These are phyloP conservation scores for Naganishia antarctica DNA, from an alignment of 768 basidiomycete genomes.

Conservation along the genomic window DNA sequence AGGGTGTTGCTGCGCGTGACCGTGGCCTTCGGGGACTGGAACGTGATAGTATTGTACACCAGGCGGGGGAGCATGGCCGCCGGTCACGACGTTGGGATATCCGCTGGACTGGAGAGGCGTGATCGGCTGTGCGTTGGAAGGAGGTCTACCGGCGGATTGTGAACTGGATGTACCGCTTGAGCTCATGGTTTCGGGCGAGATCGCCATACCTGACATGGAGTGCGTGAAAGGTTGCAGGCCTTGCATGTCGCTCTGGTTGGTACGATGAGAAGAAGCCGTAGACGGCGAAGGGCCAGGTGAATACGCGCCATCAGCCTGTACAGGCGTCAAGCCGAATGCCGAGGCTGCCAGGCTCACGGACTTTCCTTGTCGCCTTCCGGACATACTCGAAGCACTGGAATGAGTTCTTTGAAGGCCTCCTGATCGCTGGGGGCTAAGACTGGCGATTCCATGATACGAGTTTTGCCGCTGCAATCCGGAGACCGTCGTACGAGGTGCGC, in stretches of 20 bases:
- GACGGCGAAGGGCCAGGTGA: conserved; percentile 35
- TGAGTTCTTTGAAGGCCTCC: conserved; percentile 37
- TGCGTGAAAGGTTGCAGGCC: conserved; percentile 37
- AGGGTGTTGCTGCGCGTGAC: conserved; percentile 7
- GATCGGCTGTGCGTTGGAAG: conserved; percentile 4
- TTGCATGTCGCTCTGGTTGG: conserved; percentile 34
- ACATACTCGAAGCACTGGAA: conserved; percentile 29
- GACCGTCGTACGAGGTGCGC: conserved; percentile 36
- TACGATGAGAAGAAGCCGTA: conserved; percentile 19
- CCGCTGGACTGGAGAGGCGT: conserved; percentile 9
- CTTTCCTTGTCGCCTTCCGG: conserved; percentile 30
- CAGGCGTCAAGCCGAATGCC: conserved; percentile 46
- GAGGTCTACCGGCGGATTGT: conserved; percentile 1
- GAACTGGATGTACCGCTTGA: conserved; percentile 26
- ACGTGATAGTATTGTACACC: conserved; percentile 17
- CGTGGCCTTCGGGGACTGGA: conserved; percentile 4
- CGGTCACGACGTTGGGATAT: background rate
- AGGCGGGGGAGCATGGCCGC: conserved; percentile 5
- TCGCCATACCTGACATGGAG: conserved; percentile 40
- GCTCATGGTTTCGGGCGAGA: conserved; percentile 37
- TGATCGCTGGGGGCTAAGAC: conserved; percentile 43
- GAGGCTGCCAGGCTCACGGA: conserved; percentile 44
- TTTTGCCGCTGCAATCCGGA: conserved; percentile 41
- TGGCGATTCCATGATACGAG: conserved; percentile 40
- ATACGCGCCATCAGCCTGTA: conserved; percentile 29